These are phyloP conservation scores for Phytophthora vignae DNA, from an alignment of 352 stramenopile genomes.

Conservation along the genomic window DNA sequence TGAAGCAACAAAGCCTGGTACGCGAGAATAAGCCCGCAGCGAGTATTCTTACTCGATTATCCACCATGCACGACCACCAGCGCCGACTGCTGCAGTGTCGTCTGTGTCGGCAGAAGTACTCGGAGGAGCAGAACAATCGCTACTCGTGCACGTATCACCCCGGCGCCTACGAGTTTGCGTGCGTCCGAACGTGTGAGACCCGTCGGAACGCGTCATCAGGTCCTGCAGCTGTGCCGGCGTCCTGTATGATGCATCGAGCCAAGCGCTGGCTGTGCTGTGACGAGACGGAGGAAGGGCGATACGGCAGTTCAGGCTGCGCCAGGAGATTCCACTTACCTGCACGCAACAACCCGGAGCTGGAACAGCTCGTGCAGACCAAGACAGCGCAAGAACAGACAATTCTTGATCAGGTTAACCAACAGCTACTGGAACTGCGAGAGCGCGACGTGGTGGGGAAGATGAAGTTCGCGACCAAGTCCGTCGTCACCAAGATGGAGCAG, in stretches of 20 bases:
- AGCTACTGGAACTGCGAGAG: slow-evolving; percentile 66
- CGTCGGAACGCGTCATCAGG: slow-evolving; percentile 27
- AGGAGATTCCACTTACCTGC: slow-evolving; percentile 67
- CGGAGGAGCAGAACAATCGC: slow-evolving; percentile 75
- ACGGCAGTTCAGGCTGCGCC: slow-evolving; percentile 69
- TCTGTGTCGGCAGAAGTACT: slow-evolving; percentile 71
- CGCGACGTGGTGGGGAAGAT: slow-evolving; percentile 64
- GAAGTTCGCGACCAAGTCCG: slow-evolving; percentile 53
- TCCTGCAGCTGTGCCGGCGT: slow-evolving; percentile 30
- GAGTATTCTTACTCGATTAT: slow-evolving; percentile 42
- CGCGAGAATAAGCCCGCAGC: slow-evolving; percentile 16
- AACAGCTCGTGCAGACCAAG: slow-evolving; percentile 52
- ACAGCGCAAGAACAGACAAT: slow-evolving; percentile 47
- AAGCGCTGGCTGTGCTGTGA: slow-evolving; percentile 83
- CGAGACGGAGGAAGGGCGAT: slow-evolving; percentile 70
- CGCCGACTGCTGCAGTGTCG: slow-evolving; percentile 60
- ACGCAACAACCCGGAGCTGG: slow-evolving; percentile 51
- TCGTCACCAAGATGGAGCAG: slow-evolving; percentile 62
- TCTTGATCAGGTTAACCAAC: slow-evolving; percentile 64
- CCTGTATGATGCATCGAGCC: slow-evolving; percentile 78
- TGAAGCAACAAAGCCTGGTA: slow-evolving; percentile 28
- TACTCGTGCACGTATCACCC: slow-evolving; percentile 75
- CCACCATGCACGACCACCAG: slow-evolving; percentile 70
- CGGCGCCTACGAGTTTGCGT: slow-evolving; percentile 70
- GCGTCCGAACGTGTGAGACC: slow-evolving; percentile 59